Percentiles rank a stretch among this genome's conserved stretches.
Conservation (phyloP, 2,329 filamentous ascomycete genomes). For the Metarhizium anisopliae region DNA sequence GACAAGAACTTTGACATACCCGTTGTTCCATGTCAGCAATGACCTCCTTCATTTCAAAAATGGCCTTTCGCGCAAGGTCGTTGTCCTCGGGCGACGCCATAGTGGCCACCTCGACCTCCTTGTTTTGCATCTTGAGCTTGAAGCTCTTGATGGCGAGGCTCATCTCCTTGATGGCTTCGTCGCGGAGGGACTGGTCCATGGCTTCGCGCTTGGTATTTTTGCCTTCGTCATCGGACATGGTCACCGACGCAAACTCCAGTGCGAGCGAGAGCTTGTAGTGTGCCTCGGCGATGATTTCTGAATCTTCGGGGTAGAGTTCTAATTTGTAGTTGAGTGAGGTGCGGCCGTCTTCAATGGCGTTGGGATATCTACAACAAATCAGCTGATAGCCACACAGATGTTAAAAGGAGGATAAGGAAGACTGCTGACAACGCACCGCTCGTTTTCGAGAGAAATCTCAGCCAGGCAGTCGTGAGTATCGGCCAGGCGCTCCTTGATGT, state of each 20-base stretch:
- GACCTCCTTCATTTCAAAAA: conserved; percentile 69
- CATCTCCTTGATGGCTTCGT: conserved; percentile 63
- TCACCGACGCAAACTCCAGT: conserved; percentile 84
- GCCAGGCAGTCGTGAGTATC: conserved; percentile 91
- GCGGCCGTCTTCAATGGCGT: conserved; percentile 77
- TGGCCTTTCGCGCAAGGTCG: conserved; percentile 50
- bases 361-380: conserved; percentile 51
- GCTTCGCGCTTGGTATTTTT: conserved; percentile 35
- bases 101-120: conserved; percentile 57
- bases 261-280: conserved; percentile 95
- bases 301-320: conserved; percentile 69
- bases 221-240: conserved; percentile 43
- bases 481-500: conserved; percentile 76
- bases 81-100: conserved; percentile 58
- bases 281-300: conserved; percentile 81
- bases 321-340: conserved; percentile 71
- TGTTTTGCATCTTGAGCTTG: conserved; percentile 59
- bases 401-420: background rate
- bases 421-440: conserved; percentile 44
- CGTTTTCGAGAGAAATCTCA: conserved; percentile 95
- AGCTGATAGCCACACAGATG: background rate
- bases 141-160: conserved; percentile 67
- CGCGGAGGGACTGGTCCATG: conserved; percentile 60
- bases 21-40: conserved; percentile 71
- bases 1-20: conserved; percentile 33